phyloP scores from a whole-genome alignment of 108 stramenopile species.

The Skeletonema menzelii region DNA sequence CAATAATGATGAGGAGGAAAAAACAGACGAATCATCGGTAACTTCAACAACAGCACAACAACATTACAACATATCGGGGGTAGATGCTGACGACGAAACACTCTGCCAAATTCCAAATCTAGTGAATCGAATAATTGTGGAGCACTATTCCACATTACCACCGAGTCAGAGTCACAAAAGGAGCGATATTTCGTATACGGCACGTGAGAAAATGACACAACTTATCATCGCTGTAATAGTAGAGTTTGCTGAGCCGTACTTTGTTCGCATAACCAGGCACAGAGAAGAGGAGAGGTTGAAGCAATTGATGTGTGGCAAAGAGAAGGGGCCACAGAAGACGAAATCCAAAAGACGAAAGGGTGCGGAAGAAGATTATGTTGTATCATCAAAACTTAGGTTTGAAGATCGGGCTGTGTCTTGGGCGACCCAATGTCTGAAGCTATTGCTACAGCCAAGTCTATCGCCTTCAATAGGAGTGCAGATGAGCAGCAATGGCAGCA shows the following conservation, averaged over 20 bases:
- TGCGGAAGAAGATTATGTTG: not conserved
- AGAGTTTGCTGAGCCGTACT: conserved; percentile 33
- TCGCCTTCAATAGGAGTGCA: not conserved
- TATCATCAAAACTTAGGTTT: not conserved
- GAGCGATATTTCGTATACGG: not conserved
- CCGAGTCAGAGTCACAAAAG: not conserved
- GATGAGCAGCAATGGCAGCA: not conserved
- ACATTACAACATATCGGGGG: not conserved
- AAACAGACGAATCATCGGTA: not conserved
- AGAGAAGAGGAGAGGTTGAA: not conserved
- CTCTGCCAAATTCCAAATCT: conserved; percentile 24
- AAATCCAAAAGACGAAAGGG: not conserved
- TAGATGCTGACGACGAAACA: conserved; percentile 5
- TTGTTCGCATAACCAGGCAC: not conserved
- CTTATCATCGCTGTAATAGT: conserved; percentile 27
- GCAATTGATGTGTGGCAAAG: not conserved
- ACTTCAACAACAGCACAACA: not conserved
- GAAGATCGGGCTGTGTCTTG: conserved; percentile 23
- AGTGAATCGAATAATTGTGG: conserved; percentile 25
- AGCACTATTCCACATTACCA: conserved; percentile 3
- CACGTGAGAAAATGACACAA: conserved; percentile 14
- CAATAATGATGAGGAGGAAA: not conserved
- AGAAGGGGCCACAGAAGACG: not conserved
- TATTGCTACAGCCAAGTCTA: conserved; percentile 1
- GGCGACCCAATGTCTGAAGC: conserved; percentile 26